phyloP scores from a whole-genome alignment of 352 stramenopile genomes.

The Blastocystis sp. region DNA sequence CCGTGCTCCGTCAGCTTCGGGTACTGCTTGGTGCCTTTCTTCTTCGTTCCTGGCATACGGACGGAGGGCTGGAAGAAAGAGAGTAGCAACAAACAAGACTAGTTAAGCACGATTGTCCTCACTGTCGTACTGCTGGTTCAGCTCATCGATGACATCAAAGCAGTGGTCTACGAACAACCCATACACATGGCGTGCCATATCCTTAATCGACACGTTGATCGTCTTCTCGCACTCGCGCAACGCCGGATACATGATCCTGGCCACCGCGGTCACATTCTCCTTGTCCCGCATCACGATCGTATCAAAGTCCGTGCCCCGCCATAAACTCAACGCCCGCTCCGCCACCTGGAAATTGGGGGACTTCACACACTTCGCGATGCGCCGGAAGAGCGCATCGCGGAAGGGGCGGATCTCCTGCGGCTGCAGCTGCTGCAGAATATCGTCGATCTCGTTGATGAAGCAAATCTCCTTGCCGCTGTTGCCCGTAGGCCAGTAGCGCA shows the following conservation, averaged over 20 bases:
- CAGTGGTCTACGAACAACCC: constrained; percentile 6
- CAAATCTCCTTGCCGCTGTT: constrained; percentile 78
- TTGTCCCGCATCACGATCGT: not conserved
- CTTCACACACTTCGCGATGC: constrained; percentile 72
- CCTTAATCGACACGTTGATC: constrained; percentile 5
- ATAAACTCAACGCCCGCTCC: constrained; percentile 94
- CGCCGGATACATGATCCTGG: not conserved
- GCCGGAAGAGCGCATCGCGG: constrained; percentile 61
- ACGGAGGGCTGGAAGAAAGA: not conserved
- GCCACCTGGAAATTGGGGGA: constrained; percentile 76
- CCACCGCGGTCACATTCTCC: constrained; percentile 8
- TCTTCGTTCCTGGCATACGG: not conserved
- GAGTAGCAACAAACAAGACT: not conserved
- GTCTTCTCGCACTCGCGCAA: not conserved
- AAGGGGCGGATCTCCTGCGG: constrained; percentile 75
- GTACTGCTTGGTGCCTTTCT: not conserved
- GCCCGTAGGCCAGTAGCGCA: constrained; percentile 72
- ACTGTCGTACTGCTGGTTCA: not conserved
- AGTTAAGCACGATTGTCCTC: not conserved
- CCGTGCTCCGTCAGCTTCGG: not conserved
- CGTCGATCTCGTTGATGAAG: constrained; percentile 96
- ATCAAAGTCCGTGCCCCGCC: constrained; percentile 94
- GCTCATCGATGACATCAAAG: not conserved
- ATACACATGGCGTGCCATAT: constrained; percentile 29
- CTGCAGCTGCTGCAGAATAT: constrained; percentile 91